Base-by-base conservation (phyloP, 805 yeast species). In the Saturnispora diversa region DNA sequence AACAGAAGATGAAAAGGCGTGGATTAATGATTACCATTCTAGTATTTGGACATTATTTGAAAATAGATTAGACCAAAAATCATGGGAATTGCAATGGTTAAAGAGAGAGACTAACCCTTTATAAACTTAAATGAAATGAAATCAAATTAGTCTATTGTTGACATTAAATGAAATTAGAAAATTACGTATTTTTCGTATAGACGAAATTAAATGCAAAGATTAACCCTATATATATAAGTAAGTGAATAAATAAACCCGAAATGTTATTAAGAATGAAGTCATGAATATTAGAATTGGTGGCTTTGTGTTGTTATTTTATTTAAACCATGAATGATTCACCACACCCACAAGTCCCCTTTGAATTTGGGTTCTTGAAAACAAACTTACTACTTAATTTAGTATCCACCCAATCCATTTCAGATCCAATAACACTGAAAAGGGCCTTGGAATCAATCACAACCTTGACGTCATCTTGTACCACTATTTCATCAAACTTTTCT, bases 331-430 rank as follows among this genome's bases (percentile, higher is more conserved):
- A 92, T 5, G 96, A 85, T 66, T 92, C 98, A 40, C 98, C 98
- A 62, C 98, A 92, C 10, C 98, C 98, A 64, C 98, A 92, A 37
- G 95, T 84, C 24, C 97, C 98, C 66, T 90, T 92, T 29, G 95
- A 83, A 64, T 92, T 92, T 47, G 98, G 98, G 61, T 92, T 92
- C 58, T 74, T 81, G 70, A 92, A 92, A 15, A 92, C 86, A 59
- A 92, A 92, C 54, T 94, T 75, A 11, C 92, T 79, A 24, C 87
- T 74, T 47, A 92, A 68, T 60, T 86, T 88, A 55, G 92, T 96
- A 56, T 92, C 97, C 36, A 85, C 69, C 95, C 96, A 92, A 63
- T 92, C 98, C 98, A 92, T 92, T 62, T 88, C 95, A 5, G 94
- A 82, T 1, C 98, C 98, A 44, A 92, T 94, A 33, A 92, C 88